Evolutionary conservation across 148 eudicot species (phyloP).

Genomic region (Vaccinium myrtillus): DNA sequence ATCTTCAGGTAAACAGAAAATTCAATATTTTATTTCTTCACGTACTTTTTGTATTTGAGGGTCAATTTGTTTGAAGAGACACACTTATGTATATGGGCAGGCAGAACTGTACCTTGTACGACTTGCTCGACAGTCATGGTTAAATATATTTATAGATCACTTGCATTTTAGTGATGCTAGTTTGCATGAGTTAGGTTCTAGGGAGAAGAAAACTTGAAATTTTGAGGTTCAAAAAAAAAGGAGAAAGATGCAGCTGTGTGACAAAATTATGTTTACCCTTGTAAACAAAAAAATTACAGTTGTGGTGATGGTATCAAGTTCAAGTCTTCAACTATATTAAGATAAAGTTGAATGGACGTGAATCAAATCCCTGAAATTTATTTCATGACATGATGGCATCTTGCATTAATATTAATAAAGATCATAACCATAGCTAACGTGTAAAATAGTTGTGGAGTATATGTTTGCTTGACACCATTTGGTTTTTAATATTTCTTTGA

Average conservation of each 20-base stretch:
- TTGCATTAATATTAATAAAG: background rate
- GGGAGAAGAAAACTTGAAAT: background rate
- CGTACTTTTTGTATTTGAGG: no score
- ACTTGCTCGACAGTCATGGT: background rate
- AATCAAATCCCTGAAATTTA: background rate
- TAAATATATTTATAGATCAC: background rate
- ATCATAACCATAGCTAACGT: background rate
- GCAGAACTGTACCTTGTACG: background rate
- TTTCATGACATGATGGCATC: background rate
- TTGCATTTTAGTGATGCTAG: background rate
- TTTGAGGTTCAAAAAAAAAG: background rate
- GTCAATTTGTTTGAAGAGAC: no score
- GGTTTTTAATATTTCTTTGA: slow-evolving; percentile 13
- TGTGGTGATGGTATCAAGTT: background rate
- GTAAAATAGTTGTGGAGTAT: background rate
- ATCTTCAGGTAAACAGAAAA: no score
- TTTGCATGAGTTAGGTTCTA: background rate
- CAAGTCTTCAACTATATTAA: background rate
- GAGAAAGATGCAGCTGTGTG: background rate
- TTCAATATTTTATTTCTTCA: no score
- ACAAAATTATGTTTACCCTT: background rate
- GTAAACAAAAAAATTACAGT: background rate
- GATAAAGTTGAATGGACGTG: background rate
- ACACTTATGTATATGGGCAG: background rate
- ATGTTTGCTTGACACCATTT: slow-evolving; percentile 3